These are phyloP conservation scores for Fistulifera solaris DNA, from an alignment of 108 stramenopile species.

Conservation along the genomic window DNA sequence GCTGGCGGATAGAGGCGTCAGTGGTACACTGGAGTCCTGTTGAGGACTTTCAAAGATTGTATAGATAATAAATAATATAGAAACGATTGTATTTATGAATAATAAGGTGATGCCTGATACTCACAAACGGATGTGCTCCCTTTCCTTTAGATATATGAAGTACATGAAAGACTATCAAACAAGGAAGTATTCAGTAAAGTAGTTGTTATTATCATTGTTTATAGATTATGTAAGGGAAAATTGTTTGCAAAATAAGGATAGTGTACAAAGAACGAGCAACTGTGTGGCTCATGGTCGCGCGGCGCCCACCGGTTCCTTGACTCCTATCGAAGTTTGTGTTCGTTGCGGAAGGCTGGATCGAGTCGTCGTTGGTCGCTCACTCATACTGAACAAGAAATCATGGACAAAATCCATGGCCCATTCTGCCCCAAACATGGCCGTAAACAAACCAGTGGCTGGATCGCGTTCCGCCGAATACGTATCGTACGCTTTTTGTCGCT, in stretches of 20 bases:
- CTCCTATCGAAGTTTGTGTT: not conserved
- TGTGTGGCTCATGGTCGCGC: not conserved
- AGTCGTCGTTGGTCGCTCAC: constrained; percentile 32
- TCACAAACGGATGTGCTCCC: no score
- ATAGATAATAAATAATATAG: no score
- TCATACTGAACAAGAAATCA: constrained; percentile 83
- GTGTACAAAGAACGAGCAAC: not conserved
- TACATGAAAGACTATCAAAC: no score
- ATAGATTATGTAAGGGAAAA: no score
- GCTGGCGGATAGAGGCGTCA: not conserved
- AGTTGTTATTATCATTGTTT: no score
- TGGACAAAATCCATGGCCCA: constrained; percentile 88
- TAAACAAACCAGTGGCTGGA: constrained; percentile 90
- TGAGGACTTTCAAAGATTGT: no score
- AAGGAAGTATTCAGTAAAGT: no score
- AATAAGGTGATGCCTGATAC: no score
- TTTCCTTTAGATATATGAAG: no score
- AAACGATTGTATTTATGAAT: no score
- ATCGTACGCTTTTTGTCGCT: constrained; percentile 85
- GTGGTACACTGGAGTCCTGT: not conserved
- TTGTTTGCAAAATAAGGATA: not conserved
- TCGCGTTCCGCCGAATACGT: constrained; percentile 89
- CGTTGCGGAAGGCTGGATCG: not conserved
- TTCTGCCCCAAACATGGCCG: constrained; percentile 88
- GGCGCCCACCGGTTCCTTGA: not conserved